Base-by-base conservation (phyloP, 139 green algal genomes). In the Haematococcus sp. region DNA sequence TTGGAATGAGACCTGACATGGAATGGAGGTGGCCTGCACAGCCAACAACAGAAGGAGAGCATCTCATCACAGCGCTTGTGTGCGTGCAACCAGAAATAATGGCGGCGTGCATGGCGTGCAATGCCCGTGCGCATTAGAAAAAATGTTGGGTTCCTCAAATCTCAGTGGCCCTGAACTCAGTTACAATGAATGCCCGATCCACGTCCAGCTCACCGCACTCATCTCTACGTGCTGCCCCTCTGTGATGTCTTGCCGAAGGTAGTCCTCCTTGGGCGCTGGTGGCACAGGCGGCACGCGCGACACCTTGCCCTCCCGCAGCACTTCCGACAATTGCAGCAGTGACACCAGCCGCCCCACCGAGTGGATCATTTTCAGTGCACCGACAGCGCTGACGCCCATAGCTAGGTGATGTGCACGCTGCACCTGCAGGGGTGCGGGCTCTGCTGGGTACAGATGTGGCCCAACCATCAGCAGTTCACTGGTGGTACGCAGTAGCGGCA, bases 1-100 rank as follows among this genome's bases (percentile, higher is more conserved):
- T 0, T 73, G 23, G 60, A 97, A 97, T 61, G 89, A 90, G 15
- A 97, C 92, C 5, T 82, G 80, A 82, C 90, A 95, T 44, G 78
- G 71, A 43, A 93, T 74, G 20, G 77, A 66, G 34, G 61, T 63
- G 25, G 51, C 74, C 3, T 70, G 54, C 16, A 70, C 30, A 61
- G 9, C 54, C 5, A 13, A 19, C 54, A 61, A 7, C 54, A 61
- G 9, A 61, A 28, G 17, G 4, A 61, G 54, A 61, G n/a, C 4
- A n/a, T n/a, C n/a, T n/a, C n/a, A n/a, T n/a, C n/a, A n/a, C n/a
- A n/a, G n/a, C n/a, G n/a, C n/a, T n/a, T n/a, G n/a, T n/a, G n/a
- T n/a, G n/a, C n/a, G n/a, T n/a, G n/a, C n/a, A n/a, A n/a, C n/a
- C n/a, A n/a, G n/a, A n/a, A n/a, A n/a, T n/a, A n/a, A n/a, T n/a